phyloP scores from a whole-genome alignment of 805 yeast species.

The Candida suzukii region DNA sequence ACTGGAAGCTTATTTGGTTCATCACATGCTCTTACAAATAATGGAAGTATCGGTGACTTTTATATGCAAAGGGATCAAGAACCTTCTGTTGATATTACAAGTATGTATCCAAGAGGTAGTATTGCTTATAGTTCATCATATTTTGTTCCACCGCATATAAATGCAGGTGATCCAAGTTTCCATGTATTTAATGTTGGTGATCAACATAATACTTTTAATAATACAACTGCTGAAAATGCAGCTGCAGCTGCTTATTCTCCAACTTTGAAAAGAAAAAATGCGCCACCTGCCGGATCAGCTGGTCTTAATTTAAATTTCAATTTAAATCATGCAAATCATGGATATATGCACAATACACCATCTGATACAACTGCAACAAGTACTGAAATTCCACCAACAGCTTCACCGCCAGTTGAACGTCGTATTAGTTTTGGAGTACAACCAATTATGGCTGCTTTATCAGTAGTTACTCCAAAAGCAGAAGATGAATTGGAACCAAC shows the following conservation, averaged over 20 bases:
- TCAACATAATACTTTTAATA: not conserved
- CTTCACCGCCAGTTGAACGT: not conserved
- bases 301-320: conserved; percentile 1
- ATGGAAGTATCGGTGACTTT: conserved; percentile 2
- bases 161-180: not conserved
- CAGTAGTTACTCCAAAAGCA: not conserved
- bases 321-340: conserved; percentile 1
- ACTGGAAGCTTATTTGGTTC: not conserved
- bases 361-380: not conserved
- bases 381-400: not conserved
- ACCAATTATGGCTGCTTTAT: conserved; percentile 13
- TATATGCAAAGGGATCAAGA: conserved; percentile 3
- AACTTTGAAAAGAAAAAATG: not conserved
- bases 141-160: not conserved
- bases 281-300: not conserved
- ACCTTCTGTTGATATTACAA: conserved; percentile 9
- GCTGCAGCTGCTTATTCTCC: not conserved
- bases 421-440: conserved; percentile 21
- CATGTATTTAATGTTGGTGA: not conserved
- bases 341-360: no score
- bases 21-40: not conserved
- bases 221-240: no score
- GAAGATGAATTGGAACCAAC: not conserved
- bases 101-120: conserved; percentile 3
- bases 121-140: not conserved